Base-by-base conservation (phyloP, 371 early-diverging fungal species). In the Scutellospora calospora region DNA sequence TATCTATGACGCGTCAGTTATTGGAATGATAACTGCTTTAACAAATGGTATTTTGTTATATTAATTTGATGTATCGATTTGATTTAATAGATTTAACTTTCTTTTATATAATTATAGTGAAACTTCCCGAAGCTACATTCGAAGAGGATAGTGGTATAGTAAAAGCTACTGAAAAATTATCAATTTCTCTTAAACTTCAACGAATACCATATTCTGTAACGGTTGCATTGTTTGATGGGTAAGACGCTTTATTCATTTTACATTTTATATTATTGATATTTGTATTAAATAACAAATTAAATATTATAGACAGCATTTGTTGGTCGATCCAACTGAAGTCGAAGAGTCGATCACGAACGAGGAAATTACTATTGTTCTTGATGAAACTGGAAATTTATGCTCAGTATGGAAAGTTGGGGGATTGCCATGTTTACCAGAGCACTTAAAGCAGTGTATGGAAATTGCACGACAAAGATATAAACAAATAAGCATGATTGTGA, bases 1-100 rank as follows among this genome's bases (percentile, higher is more conserved):
- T 83, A 90, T 96, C 1, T 74, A 96, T 65, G 98, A 98, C 82
- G 97, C 97, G 0, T 92, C 95, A 35, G 68, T 98, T n/a, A 79
- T 94, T 14, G 93, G 96, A 8, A 84, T 97, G 33, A 83, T 90
- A 16, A 88, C 91, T 9, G 96, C 97, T 0, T 88, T 98, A 38
- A 83, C 85, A 65, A 87, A 93, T 80, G 85, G 95, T 95, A 89
- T 84, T n/a, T n/a, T 9, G 38, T 38, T 38, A 83, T 82, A 31
- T 22, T 45, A 20, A 9, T 9, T 9, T 54, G 2, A 49, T 80
- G 12, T 49, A 41, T 9, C n/a, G 20, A 55, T 22, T 27, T 20
- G 22, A 76, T 25, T 60, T 16, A 22, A 59, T n/a, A 11, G n/a
- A 73, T 75, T 2, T 55, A 81, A 54, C 66, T 57, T 25, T 27